Evolutionary conservation across 2,329 filamentous ascomycete genomes (phyloP).

Genomic region (Penicillium sp.): DNA sequence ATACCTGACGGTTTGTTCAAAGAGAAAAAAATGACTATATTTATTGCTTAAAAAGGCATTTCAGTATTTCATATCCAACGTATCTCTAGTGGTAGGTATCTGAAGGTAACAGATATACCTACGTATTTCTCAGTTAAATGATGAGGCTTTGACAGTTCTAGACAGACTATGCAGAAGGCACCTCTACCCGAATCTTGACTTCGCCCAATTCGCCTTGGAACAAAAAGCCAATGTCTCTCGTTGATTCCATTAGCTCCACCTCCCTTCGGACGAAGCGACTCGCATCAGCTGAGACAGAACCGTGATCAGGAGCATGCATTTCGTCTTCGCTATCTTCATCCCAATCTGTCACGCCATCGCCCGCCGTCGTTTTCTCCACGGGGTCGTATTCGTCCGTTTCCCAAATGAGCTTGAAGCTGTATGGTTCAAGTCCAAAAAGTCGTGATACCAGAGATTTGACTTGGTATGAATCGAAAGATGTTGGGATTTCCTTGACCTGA

Average conservation of each 20-base stretch:
- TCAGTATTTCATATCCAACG: background rate
- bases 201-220: conserved; percentile 69
- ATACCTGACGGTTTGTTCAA: conserved; percentile 7
- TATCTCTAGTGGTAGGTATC: background rate
- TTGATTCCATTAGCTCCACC: conserved; percentile 77
- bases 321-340: conserved; percentile 47
- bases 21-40: background rate
- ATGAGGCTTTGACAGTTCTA: background rate
- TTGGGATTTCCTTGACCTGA: conserved; percentile 66
- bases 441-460: conserved; percentile 78
- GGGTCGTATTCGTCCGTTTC: conserved; percentile 92
- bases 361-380: conserved; percentile 65
- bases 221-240: conserved; percentile 79
- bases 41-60: background rate
- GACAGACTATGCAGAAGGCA: conserved; percentile 1
- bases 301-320: conserved; percentile 12
- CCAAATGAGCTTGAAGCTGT: conserved; percentile 73
- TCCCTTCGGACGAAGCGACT: conserved; percentile 76
- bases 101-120: background rate
- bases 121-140: too few relatives aligned
- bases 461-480: conserved; percentile 77
- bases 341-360: conserved; percentile 56
- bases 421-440: conserved; percentile 68
- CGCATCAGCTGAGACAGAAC: conserved; percentile 31
- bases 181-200: conserved; percentile 72